These are phyloP conservation scores for Axilococcus clingmanii DNA, from an alignment of 139 green algal species.

Conservation along the genomic window DNA sequence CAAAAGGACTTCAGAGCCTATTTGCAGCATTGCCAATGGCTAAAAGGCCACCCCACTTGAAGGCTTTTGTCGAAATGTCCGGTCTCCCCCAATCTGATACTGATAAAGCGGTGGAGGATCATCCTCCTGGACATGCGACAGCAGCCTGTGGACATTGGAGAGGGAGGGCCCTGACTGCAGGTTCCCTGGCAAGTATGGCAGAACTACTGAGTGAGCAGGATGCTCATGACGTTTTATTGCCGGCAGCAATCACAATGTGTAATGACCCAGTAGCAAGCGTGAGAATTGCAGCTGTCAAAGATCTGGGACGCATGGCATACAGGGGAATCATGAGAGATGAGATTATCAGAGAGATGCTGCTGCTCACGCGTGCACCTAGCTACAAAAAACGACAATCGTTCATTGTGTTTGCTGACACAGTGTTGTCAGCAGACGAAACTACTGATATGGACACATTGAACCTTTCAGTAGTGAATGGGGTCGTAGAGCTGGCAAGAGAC, in stretches of 20 bases:
- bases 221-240: constrained; percentile 25
- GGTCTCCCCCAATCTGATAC: constrained; percentile 1
- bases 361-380: constrained; percentile 11
- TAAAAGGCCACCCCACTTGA: constrained; percentile 6
- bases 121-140: constrained; percentile 7
- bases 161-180: constrained; percentile 21
- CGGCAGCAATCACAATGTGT: constrained; percentile 27
- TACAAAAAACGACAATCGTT: constrained; percentile 27
- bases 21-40: constrained; percentile 24
- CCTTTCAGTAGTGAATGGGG: constrained; percentile 9
- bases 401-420: constrained; percentile 14
- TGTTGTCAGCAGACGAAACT: constrained; percentile 7
- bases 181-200: constrained; percentile 27
- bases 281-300: constrained; percentile 24
- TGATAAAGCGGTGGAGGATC: constrained; percentile 8
- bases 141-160: constrained; percentile 23
- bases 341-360: neutral
- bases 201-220: constrained; percentile 21
- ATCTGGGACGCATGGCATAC: constrained; percentile 27
- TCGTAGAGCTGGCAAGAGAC: constrained; percentile 23
- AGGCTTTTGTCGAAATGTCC: neutral
- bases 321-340: constrained; percentile 1
- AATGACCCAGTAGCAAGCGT: constrained; percentile 37
- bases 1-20: constrained; percentile 13
- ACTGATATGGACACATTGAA: neutral